A percentile compares a stretch with the other conserved stretches of the same genome.
Conservation (phyloP, 495 filamentous ascomycete species). For the Haplographium delicatum region DNA sequence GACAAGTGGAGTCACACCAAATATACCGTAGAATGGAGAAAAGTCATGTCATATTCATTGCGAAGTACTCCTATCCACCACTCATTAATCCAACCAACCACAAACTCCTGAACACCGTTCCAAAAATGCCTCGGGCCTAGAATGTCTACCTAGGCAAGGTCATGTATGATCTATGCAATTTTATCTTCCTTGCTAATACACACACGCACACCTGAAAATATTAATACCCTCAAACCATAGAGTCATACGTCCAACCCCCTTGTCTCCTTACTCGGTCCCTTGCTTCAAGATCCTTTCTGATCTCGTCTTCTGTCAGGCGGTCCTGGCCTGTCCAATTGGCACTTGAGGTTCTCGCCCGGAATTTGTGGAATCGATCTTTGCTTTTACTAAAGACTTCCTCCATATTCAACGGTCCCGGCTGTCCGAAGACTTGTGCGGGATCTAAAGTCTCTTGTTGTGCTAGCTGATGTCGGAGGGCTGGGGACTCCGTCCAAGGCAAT, state of each 20-base stretch:
- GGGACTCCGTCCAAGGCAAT: conserved; percentile 80
- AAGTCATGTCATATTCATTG: conserved; percentile 3
- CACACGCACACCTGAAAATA: not conserved
- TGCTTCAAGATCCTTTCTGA: conserved; percentile 71
- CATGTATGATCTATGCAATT: not conserved
- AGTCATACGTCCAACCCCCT: conserved; percentile 75
- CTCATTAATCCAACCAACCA: conserved; percentile 8
- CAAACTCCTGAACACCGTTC: conserved; percentile 3
- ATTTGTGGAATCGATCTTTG: conserved; percentile 75
- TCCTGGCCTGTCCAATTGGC: conserved; percentile 91
- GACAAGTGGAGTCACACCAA: not conserved
- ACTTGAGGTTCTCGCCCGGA: conserved; percentile 81
- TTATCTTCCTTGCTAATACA: not conserved
- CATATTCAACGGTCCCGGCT: conserved; percentile 78
- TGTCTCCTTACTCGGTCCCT: conserved; percentile 75
- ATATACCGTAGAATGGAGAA: not conserved
- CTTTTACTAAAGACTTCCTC: conserved; percentile 85
- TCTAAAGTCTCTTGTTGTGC: conserved; percentile 75
- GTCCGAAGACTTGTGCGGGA: conserved; percentile 84
- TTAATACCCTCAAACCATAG: conserved; percentile 17
- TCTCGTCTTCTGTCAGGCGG: conserved; percentile 82
- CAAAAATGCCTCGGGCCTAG: not conserved
- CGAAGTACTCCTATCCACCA: not conserved
- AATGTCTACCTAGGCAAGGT: not conserved
- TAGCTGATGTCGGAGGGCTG: conserved; percentile 64